These are phyloP conservation scores for Martiniozyma abietophila DNA, from an alignment of 805 yeast species.

Conservation along the genomic window DNA sequence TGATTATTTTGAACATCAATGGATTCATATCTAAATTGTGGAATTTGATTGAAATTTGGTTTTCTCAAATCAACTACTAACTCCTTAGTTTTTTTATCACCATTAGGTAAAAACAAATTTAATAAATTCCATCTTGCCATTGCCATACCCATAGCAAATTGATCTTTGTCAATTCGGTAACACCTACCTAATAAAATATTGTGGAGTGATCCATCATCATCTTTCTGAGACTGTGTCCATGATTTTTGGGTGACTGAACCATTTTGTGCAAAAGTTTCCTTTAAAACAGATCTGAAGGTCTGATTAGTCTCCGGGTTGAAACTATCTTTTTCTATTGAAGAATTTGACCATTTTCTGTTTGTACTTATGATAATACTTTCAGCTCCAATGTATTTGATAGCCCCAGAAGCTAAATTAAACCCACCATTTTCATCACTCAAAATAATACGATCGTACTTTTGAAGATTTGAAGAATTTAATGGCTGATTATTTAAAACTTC, in stretches of 20 bases:
- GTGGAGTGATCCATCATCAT: not conserved
- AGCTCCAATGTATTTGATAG: conserved; percentile 35
- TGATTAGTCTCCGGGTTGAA: conserved; percentile 41
- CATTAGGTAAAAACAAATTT: conserved; percentile 46
- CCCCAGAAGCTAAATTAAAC: conserved; percentile 61
- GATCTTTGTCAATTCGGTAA: conserved; percentile 76
- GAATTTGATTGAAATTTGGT: conserved; percentile 33
- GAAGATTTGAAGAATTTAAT: conserved; percentile 37
- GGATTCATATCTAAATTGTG: conserved; percentile 16
- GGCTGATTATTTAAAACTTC: conserved; percentile 12
- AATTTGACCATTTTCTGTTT: conserved; percentile 38
- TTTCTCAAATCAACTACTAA: conserved; percentile 44
- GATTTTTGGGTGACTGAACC: not conserved
- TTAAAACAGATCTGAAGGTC: conserved; percentile 40
- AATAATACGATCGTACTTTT: conserved; percentile 52
- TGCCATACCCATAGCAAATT: conserved; percentile 63
- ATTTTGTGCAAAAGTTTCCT: no score
- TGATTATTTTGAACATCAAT: not conserved
- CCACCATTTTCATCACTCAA: conserved; percentile 70
- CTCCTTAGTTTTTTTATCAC: conserved; percentile 35
- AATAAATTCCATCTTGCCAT: conserved; percentile 69
- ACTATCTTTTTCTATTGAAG: conserved; percentile 30
- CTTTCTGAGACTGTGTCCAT: no score
- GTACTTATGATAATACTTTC: conserved; percentile 40
- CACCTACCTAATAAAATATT: conserved; percentile 9